phyloP scores from a whole-genome alignment of 2,329 filamentous ascomycete genomes.

The Colletotrichum sp. region DNA sequence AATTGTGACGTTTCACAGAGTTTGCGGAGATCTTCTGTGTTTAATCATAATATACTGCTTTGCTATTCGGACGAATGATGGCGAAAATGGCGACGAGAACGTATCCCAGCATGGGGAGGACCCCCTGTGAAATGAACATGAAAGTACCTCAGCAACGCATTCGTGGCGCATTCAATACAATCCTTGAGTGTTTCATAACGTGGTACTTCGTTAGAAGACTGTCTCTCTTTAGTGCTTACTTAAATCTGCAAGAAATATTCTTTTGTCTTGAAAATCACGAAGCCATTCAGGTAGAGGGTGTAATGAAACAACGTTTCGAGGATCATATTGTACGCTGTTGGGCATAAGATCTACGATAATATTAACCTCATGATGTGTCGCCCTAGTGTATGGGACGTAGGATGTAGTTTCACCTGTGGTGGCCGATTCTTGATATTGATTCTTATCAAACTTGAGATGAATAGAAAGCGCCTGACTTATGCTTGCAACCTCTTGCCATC shows the following conservation, averaged over 20 bases:
- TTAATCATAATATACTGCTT: background rate
- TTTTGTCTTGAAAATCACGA: background rate
- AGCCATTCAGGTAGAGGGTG: background rate
- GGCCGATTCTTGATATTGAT: background rate
- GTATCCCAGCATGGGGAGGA: background rate
- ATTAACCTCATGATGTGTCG: background rate
- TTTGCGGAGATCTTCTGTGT: fast-evolving
- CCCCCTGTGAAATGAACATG: background rate
- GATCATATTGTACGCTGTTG: background rate
- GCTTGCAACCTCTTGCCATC: background rate
- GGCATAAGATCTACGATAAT: background rate
- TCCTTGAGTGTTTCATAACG: background rate
- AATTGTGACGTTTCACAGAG: background rate
- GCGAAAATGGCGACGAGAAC: background rate
- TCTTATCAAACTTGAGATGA: background rate
- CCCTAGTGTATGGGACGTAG: background rate
- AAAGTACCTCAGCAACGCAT: background rate
- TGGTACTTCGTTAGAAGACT: background rate
- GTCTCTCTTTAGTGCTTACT: background rate
- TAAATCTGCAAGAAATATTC: background rate
- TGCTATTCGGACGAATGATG: background rate
- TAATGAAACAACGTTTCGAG: background rate
- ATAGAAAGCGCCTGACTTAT: background rate
- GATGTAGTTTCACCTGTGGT: background rate
- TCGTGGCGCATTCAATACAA: background rate